A percentile compares a stretch with the other conserved stretches of the same genome.
Evolutionary conservation across 495 filamentous ascomycete genomes (phyloP).

Genomic region (Penicillium canariense): DNA sequence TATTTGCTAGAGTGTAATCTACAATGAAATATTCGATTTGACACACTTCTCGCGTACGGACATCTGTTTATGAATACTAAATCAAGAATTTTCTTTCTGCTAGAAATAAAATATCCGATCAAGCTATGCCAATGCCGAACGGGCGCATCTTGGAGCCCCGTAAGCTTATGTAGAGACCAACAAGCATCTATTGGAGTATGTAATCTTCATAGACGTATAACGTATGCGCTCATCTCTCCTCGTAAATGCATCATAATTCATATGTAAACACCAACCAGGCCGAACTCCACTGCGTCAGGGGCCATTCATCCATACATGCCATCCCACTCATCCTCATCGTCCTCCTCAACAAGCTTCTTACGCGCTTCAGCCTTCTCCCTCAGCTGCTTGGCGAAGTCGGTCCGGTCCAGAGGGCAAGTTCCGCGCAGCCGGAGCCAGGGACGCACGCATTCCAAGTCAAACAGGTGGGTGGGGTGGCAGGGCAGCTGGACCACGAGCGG

Average conservation of each 20-base stretch:
- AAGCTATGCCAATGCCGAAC: too few relatives aligned
- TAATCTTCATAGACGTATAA: neutral
- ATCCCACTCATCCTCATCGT: constrained; percentile 68
- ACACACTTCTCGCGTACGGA: too few relatives aligned
- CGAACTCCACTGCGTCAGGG: neutral
- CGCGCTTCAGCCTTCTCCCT: constrained; percentile 56
- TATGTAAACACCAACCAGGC: neutral
- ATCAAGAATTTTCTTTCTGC: too few relatives aligned
- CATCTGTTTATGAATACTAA: too few relatives aligned
- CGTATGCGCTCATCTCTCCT: neutral
- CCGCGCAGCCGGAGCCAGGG: constrained; percentile 89
- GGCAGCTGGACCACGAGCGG: constrained; percentile 85
- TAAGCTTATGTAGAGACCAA: neutral
- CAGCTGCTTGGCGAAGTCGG: constrained; percentile 73
- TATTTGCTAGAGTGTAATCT: neutral
- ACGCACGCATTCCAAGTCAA: constrained; percentile 91
- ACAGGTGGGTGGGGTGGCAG: constrained; percentile 76
- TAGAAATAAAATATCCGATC: too few relatives aligned
- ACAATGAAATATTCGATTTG: neutral
- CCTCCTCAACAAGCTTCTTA: constrained; percentile 54
- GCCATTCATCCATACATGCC: constrained; percentile 63
- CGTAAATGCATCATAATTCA: constrained; percentile 14
- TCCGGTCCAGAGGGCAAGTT: constrained; percentile 84
- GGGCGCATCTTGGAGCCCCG: too few relatives aligned
- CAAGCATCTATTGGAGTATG: constrained; percentile 1